Evolutionary conservation across 2,329 filamentous ascomycete species (phyloP).

Genomic region (Epichloe typhina): DNA sequence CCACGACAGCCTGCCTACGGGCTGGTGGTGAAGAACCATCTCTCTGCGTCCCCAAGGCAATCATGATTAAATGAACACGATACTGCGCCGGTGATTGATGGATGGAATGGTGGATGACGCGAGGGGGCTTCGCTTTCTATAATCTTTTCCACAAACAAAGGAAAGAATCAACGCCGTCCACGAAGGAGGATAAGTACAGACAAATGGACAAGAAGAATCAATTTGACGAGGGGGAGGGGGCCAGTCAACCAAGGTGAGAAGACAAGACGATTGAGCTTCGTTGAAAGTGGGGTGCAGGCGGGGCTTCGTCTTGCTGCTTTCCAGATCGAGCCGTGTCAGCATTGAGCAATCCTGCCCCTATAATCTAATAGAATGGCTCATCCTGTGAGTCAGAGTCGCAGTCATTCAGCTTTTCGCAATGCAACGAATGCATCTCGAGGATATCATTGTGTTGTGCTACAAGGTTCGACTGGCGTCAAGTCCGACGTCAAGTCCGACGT

Average conservation of each 20-base stretch:
- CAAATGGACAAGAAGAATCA: background rate
- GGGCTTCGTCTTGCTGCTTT: background rate
- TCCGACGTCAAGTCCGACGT: too few species aligned
- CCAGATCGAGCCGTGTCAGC: background rate
- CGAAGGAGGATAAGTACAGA: background rate
- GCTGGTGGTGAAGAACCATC: conserved; percentile 18
- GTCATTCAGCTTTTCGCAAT: background rate
- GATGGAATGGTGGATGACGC: background rate
- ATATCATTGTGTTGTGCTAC: too few species aligned
- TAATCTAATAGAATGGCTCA: background rate
- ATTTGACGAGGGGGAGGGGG: background rate
- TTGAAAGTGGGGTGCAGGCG: background rate
- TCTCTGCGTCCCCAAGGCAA: conserved; percentile 20
- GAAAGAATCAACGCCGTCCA: background rate
- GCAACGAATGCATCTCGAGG: background rate
- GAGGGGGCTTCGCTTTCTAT: background rate
- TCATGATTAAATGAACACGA: conserved; percentile 18
- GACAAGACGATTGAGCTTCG: background rate
- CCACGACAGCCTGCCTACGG: conserved; percentile 32
- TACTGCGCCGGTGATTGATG: background rate
- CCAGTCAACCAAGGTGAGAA: background rate
- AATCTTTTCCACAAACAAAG: background rate
- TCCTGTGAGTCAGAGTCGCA: conserved; percentile 1
- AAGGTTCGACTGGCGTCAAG: too few species aligned
- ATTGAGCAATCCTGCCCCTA: too few species aligned